Evolutionary conservation across 2,329 filamentous ascomycete species (phyloP).

Genomic region (Microdochium nivale): DNA sequence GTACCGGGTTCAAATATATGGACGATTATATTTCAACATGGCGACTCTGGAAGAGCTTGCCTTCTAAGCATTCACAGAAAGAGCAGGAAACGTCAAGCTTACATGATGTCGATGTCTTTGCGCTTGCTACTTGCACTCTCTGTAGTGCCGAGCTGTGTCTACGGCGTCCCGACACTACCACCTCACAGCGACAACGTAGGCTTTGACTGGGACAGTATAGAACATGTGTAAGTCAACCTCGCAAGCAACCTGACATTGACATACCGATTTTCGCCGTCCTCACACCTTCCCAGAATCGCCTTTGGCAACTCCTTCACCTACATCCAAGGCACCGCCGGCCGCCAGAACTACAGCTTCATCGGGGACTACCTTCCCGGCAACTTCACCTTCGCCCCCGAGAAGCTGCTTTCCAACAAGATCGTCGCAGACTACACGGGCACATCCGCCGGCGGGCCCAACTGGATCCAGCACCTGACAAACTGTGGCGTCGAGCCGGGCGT

Average conservation of each 20-base stretch:
- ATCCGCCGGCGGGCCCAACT: constrained; percentile 44
- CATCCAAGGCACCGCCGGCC: constrained; percentile 37
- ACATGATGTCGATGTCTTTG: background rate
- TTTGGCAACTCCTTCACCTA: constrained; percentile 38
- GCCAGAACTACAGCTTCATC: constrained; percentile 39
- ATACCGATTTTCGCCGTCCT: background rate
- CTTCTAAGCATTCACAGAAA: too few species aligned
- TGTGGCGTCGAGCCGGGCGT: constrained; percentile 37
- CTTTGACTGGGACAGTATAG: constrained; percentile 1
- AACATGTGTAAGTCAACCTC: constrained; percentile 1
- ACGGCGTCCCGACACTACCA: background rate
- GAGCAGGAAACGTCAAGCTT: too few species aligned
- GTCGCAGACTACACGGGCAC: constrained; percentile 42
- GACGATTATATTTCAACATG: too few species aligned
- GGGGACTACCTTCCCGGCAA: constrained; percentile 28
- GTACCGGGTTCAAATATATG: too few species aligned
- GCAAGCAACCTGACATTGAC: background rate
- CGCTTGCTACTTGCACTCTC: background rate
- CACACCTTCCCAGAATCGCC: constrained; percentile 19
- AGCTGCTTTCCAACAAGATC: constrained; percentile 33
- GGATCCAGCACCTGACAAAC: constrained; percentile 42
- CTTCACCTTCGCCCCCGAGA: constrained; percentile 27
- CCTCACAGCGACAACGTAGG: background rate
- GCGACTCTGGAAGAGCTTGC: too few species aligned
- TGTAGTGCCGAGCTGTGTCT: background rate